Evolutionary conservation across 2,329 filamentous ascomycete genomes (phyloP).

Genomic region (Cryphonectria radicalis): DNA sequence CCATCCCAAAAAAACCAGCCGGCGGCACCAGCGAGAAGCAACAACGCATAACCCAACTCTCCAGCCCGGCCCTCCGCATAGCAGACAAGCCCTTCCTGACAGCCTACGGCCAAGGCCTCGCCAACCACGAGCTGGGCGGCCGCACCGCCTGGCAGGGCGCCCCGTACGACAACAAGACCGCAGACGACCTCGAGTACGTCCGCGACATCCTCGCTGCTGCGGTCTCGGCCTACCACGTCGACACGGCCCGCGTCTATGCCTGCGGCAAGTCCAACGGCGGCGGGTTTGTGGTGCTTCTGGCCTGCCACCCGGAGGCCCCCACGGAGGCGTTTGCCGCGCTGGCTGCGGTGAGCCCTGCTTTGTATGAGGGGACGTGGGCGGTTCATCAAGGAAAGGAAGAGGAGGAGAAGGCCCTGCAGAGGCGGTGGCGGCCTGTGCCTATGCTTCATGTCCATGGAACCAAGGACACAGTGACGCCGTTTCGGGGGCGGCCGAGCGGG

Average conservation of each 20-base stretch:
- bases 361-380: constrained; percentile 31
- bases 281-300: constrained; percentile 31
- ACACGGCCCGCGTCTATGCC: constrained; percentile 31
- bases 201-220: constrained; percentile 32
- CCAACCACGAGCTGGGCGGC: constrained; percentile 34
- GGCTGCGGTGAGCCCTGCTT: constrained; percentile 31
- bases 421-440: constrained; percentile 24
- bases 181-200: constrained; percentile 36
- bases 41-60: constrained; percentile 35
- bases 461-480: constrained; percentile 30
- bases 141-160: constrained; percentile 35
- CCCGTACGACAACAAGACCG: constrained; percentile 34
- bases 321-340: constrained; percentile 28
- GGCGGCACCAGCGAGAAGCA: constrained; percentile 34
- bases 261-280: constrained; percentile 33
- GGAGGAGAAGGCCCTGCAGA: too few species aligned
- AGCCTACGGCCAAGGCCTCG: constrained; percentile 34
- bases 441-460: constrained; percentile 31
- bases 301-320: constrained; percentile 31
- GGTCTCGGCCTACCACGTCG: constrained; percentile 33
- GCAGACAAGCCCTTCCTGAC: constrained; percentile 34
- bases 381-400: constrained; percentile 21
- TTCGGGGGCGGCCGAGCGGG: constrained; percentile 27
- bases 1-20: constrained; percentile 17
- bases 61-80: constrained; percentile 33